Percentiles rank a stretch among this genome's conserved stretches.
Evolutionary conservation across 257 asterid species (phyloP).

Genomic region (Jacaranda mimosifolia): DNA sequence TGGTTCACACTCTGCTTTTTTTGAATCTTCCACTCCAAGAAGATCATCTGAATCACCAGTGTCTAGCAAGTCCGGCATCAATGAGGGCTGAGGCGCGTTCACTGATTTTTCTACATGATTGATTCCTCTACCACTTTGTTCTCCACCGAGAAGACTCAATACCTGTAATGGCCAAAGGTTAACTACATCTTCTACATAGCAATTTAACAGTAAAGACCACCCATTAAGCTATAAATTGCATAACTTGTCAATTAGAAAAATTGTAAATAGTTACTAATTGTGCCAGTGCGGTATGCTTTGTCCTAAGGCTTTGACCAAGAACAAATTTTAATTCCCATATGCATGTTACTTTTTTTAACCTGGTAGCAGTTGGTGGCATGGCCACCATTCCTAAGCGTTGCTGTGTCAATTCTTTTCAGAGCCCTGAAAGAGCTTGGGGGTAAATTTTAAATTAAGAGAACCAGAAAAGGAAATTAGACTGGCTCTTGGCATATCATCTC

Average conservation of each 20-base stretch:
- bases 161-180: constrained; percentile 56
- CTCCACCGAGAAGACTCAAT: constrained; percentile 71
- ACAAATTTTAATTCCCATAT: constrained; percentile 1
- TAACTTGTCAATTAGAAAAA: neutral
- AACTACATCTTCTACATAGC: constrained; percentile 6
- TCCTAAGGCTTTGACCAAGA: constrained; percentile 6
- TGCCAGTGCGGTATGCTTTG: neutral
- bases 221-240: constrained; percentile 18
- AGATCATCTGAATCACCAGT: constrained; percentile 70
- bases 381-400: constrained; percentile 11
- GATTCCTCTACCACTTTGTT: constrained; percentile 54
- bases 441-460: neutral
- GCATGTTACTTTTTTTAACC: constrained; percentile 4
- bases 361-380: neutral
- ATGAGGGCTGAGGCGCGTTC: constrained; percentile 63
- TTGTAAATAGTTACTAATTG: neutral
- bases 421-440: constrained; percentile 2
- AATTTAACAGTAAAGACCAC: constrained; percentile 25
- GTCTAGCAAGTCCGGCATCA: constrained; percentile 88
- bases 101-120: constrained; percentile 49
- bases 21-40: constrained; percentile 56
- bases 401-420: constrained; percentile 3
- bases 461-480: neutral
- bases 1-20: constrained; percentile 47
- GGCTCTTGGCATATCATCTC: constrained; percentile 5